These are phyloP conservation scores for Paraconiothyrium brasiliense DNA, from an alignment of 2,329 filamentous ascomycete species.

Conservation along the genomic window DNA sequence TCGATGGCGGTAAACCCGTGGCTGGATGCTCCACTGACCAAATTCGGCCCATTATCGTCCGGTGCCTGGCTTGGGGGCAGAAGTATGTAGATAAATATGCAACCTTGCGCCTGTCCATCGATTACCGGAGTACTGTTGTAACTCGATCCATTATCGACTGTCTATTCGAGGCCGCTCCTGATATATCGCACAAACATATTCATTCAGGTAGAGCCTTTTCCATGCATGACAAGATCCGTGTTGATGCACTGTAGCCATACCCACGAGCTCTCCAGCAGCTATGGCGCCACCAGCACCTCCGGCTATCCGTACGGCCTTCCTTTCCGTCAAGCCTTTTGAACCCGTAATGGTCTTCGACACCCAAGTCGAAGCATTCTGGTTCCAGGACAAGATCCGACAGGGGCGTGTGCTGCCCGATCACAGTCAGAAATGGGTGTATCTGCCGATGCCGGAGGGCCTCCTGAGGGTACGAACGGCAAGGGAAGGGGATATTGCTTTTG, in stretches of 20 bases:
- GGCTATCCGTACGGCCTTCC: conserved; percentile 24
- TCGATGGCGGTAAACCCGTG: background rate
- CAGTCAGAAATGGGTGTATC: conserved; percentile 29
- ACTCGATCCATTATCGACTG: background rate
- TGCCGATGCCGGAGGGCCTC: conserved; percentile 32
- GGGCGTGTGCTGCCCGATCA: conserved; percentile 28
- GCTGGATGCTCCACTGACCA: background rate
- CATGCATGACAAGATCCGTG: no score
- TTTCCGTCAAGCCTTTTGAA: conserved; percentile 33
- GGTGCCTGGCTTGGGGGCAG: background rate
- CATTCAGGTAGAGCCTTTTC: background rate
- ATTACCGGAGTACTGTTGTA: background rate
- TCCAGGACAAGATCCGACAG: conserved; percentile 32
- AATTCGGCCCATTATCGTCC: background rate
- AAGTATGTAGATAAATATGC: background rate
- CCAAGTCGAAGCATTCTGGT: conserved; percentile 25
- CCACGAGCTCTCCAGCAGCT: background rate
- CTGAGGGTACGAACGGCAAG: conserved; percentile 29
- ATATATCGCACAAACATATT: background rate
- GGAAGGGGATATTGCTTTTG: conserved; percentile 29
- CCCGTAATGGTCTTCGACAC: conserved; percentile 33
- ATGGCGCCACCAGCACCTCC: conserved; percentile 21
- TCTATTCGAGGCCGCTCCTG: background rate
- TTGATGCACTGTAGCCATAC: background rate
- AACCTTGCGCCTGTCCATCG: background rate